Evolutionary conservation across 2,329 filamentous ascomycete species (phyloP), one percentile per base, ranked within the genome.

Genomic region (Calonectria hongkongensis): DNA sequence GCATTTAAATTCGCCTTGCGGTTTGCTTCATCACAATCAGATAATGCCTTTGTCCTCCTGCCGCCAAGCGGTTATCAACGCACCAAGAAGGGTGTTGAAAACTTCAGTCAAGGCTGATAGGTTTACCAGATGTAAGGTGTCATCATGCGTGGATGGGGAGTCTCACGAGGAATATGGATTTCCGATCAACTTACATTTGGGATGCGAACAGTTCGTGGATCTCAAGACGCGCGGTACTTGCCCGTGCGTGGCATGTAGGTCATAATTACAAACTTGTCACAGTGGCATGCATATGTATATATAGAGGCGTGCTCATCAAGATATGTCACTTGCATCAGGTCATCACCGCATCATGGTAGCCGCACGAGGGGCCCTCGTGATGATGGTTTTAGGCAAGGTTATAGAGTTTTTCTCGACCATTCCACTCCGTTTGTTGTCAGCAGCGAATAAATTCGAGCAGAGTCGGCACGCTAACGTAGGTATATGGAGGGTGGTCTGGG

Each of bases 381-480:
- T 87, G 85, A 92, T 91, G 90, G 90, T 92, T 92, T 92, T 92
- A 88, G 86, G 86, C 89, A 91, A 90, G 86, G 88, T 88, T 87
- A 76, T 81, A 76, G 82, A 83, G 83, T 83, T 89, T 86, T 81
- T 92, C 90, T 92, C 82, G 89, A 90, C 90, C 86, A 88, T 87
- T 71, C 83, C 87, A 87, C 87, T 85, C 84, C 84, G 83, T 54
- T 86, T 86, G 39, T 65, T 79, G 76, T 83, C 89, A 89, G 87
- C 80, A 83, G 81, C 82, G 80, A 78, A 78, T 36, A 74, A 74
- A 66, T 66, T 77, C 80, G 76, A 81, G 72, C 76, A 78, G 70
- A 79, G 78, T 80, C 78, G 78, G 76, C 76, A 79, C 76, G 82
- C 84, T 83, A 82, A 81, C 84, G 81, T 84, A 84, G 80, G 83